Base-by-base conservation (phyloP, 139 green algal genomes). In the Chlamydomonas urium region DNA sequence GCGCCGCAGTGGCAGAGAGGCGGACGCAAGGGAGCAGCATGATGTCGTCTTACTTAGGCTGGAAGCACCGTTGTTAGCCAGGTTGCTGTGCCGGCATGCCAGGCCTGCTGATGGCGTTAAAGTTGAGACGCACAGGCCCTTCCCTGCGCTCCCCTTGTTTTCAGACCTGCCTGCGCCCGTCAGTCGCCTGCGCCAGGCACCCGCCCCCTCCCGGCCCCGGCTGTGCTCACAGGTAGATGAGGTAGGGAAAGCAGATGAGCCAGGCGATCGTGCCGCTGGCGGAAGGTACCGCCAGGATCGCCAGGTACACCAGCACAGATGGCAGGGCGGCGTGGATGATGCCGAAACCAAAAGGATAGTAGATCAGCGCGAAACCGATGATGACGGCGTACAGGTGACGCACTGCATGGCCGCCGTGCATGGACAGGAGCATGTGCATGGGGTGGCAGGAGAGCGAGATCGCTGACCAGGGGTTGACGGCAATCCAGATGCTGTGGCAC, bases 191-290 rank as follows among this genome's bases (percentile, higher is more conserved):
- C n/a, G n/a, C n/a, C n/a, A n/a, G n/a, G n/a, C n/a, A n/a, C n/a
- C n/a, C n/a, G n/a, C n/a, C n/a, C n/a, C n/a, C n/a, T n/a, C n/a
- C n/a, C n/a, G n/a, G n/a, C n/a, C n/a, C n/a, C n/a, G n/a, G n/a
- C n/a, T n/a, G n/a, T 17, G 19, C 60, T 68, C 33, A 68, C 60
- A 71, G 63, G n/a, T 57, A 71, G 33, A 93, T 86, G 21, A 95
- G 80, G 76, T 94, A 95, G 0, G 84, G 79, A 59, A 95, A 94
- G 35, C 82, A 79, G 32, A 86, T 78, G 1, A 86, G 65, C 91
- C 91, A 96, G 0, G 84, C 77, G 1, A 93, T 50, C 0, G 53
- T 81, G 24, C 85, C 89, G 33, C 78, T 85, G 14, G 84, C 69
- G 5, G 58, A 28, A 1, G 86, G 91, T 26, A 67, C 60, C 32